Evolutionary conservation across 208 protist genomes (phyloP), one percentile per base, ranked within the genome.

Genomic region (Trypanosoma lewisi): DNA sequence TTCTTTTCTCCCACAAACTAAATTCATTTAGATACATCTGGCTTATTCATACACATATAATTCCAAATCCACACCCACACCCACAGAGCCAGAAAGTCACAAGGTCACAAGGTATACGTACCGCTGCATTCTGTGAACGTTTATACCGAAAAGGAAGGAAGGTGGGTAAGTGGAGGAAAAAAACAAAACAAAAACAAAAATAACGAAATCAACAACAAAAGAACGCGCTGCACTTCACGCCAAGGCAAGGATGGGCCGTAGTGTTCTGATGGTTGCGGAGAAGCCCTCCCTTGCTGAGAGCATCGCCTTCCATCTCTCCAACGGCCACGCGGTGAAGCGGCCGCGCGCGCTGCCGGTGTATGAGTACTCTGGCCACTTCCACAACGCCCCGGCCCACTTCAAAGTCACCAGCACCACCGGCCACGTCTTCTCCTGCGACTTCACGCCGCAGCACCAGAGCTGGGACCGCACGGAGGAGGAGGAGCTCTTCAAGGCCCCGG

Each of bases 241-340:
- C n/a, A n/a, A n/a, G n/a, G n/a, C n/a, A n/a, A n/a, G 27, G 16
- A 93, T 91, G 82, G 64, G 60, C 8, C 76, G 61, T 33, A 81
- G 19, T 6, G 82, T 98, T 44, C 66, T 98, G 21, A 97, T 97
- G 93, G 95, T 98, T 60, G 95, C 91, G 19, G 95, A 98, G 77
- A 98, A 98, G 78, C 95, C 93, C 23, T 96, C 87, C 30, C 84
- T 98, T 28, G 95, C 95, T 21, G 82, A 95, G 73, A 89, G 87
- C 53, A 89, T 98, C 36, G 83, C 93, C 16, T 59, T 70, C n/a
- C 86, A 91, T 58, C 74, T 97, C 14, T 94, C 85, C 45, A 80
- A 93, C n/a, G 85, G 89, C 30, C 80, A 73, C 25, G 78, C 80
- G 12, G 61, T 31, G 28, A 87, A 86, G 70, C 80, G 85, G 6